These are phyloP conservation scores for Orbilia oligospora DNA, from an alignment of 2,329 filamentous ascomycete species.

Conservation along the genomic window DNA sequence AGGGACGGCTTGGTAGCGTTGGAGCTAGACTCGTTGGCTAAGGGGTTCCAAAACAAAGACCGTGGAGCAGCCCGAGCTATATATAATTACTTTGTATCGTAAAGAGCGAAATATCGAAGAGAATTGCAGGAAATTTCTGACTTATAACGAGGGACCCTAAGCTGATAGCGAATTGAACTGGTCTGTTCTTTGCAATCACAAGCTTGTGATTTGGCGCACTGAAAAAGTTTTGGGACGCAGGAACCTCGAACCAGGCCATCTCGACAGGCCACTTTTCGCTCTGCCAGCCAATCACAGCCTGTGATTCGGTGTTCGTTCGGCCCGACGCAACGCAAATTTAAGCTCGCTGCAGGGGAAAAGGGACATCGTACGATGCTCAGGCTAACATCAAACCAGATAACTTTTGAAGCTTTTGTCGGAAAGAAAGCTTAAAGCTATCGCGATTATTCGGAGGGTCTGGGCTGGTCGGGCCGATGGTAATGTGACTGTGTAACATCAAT, in stretches of 20 bases:
- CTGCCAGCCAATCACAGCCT: constrained; percentile 49
- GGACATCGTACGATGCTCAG: constrained; percentile 59
- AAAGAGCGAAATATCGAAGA: not conserved
- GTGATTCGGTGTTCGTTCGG: constrained; percentile 57
- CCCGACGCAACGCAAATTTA: constrained; percentile 40
- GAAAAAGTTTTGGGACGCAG: constrained; percentile 49
- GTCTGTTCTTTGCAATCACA: constrained; percentile 40
- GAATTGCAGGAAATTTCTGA: constrained; percentile 5
- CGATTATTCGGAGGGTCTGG: not conserved
- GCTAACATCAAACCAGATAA: constrained; percentile 41
- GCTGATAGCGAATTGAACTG: constrained; percentile 7
- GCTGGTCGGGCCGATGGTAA: constrained; percentile 25
- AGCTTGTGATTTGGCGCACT: constrained; percentile 55
- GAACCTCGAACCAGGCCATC: constrained; percentile 27
- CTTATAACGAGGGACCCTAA: constrained; percentile 12
- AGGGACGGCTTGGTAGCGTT: constrained; percentile 18
- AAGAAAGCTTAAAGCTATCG: constrained; percentile 1
- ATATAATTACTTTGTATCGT: constrained; percentile 15
- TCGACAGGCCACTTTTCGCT: constrained; percentile 20
- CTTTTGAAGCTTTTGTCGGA: not conserved
- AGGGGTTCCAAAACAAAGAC: constrained; percentile 28
- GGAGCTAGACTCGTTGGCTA: constrained; percentile 23
- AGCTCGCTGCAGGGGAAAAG: constrained; percentile 25
- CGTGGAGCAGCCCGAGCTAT: constrained; percentile 8
- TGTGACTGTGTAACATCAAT: constrained; percentile 10